These are phyloP conservation scores for Amanita polypyramis DNA, from an alignment of 768 basidiomycete genomes.

Conservation along the genomic window DNA sequence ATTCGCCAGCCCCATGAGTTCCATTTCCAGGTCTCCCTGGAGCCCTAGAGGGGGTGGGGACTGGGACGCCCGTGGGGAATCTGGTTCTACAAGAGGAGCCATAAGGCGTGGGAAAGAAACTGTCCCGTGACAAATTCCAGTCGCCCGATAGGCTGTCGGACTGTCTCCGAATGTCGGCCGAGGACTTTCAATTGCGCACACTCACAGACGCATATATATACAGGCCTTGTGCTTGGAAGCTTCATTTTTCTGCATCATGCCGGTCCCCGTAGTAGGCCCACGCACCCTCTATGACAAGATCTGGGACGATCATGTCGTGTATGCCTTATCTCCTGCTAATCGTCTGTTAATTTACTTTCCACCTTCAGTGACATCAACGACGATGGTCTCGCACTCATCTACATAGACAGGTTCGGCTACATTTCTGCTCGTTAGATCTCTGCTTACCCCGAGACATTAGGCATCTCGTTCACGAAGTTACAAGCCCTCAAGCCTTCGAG, in stretches of 20 bases:
- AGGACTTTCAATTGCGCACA: too few species aligned
- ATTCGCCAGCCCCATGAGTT: conserved; percentile 66
- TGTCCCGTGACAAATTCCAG: not conserved
- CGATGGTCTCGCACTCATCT: conserved; percentile 71
- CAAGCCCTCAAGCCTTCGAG: conserved; percentile 89
- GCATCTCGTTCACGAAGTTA: conserved; percentile 80
- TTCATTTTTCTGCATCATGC: not conserved
- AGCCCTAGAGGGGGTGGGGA: conserved; percentile 58
- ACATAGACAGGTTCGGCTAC: conserved; percentile 60
- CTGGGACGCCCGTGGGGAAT: conserved; percentile 65
- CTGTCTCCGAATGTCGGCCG: conserved; percentile 9
- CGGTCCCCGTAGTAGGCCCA: conserved; percentile 33
- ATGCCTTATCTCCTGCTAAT: conserved; percentile 17
- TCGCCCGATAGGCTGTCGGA: not conserved
- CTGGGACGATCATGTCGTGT: conserved; percentile 96
- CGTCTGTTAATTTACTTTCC: conserved; percentile 8
- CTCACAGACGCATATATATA: not conserved
- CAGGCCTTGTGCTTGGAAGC: not conserved
- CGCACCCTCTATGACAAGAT: conserved; percentile 97
- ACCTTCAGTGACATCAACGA: conserved; percentile 53
- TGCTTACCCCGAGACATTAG: conserved; percentile 18
- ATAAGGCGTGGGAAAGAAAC: conserved; percentile 7
- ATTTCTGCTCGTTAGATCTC: not conserved
- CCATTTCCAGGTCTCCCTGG: conserved; percentile 69
- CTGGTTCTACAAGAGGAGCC: conserved; percentile 27